A percentile compares a stretch with the other conserved stretches of the same genome.
Conservation (phyloP, 2,329 filamentous ascomycete genomes). For the Grosmannia serpens region DNA sequence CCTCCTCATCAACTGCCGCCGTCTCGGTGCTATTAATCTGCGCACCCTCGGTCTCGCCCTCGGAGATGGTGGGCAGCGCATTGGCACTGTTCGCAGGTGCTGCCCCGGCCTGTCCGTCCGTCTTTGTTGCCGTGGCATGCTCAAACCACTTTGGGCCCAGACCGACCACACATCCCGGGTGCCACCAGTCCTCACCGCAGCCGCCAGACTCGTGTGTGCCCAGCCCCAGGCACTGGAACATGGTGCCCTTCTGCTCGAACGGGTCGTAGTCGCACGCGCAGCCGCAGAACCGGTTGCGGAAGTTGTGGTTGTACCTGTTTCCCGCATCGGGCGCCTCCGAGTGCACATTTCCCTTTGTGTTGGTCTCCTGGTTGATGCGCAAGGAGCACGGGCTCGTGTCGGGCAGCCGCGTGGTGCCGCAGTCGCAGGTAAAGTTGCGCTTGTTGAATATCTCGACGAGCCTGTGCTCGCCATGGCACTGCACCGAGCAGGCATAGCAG, state of each 20-base stretch:
- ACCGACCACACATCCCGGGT: slow-evolving; percentile 83
- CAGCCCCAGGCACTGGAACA: slow-evolving; percentile 92
- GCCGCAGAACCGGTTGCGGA: slow-evolving; percentile 81
- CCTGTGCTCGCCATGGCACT: slow-evolving; percentile 89
- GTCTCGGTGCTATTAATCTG: slow-evolving; percentile 8
- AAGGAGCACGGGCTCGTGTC: slow-evolving; percentile 62
- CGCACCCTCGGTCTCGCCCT: not conserved
- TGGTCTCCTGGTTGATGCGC: slow-evolving; percentile 60
- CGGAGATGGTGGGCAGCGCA: slow-evolving; percentile 8
- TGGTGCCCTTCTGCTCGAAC: slow-evolving; percentile 82
- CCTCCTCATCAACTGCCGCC: slow-evolving; percentile 11
- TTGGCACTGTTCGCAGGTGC: not conserved
- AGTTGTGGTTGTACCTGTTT: slow-evolving; percentile 96
- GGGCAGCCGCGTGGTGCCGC: slow-evolving; percentile 73
- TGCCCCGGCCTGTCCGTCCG: not conserved
- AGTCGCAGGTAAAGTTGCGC: slow-evolving; percentile 92
- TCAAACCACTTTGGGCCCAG: slow-evolving; percentile 63
- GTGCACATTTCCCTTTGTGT: slow-evolving; percentile 63
- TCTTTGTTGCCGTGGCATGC: slow-evolving; percentile 17
- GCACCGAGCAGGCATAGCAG: slow-evolving; percentile 93
- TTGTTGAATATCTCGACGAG: slow-evolving; percentile 95
- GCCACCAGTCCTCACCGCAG: slow-evolving; percentile 97
- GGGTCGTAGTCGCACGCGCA: slow-evolving; percentile 84
- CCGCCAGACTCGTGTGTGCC: slow-evolving; percentile 71
- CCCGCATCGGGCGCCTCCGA: slow-evolving; percentile 59